Evolutionary conservation across 495 filamentous ascomycete species (phyloP).

Genomic region (Glonium stellatum): DNA sequence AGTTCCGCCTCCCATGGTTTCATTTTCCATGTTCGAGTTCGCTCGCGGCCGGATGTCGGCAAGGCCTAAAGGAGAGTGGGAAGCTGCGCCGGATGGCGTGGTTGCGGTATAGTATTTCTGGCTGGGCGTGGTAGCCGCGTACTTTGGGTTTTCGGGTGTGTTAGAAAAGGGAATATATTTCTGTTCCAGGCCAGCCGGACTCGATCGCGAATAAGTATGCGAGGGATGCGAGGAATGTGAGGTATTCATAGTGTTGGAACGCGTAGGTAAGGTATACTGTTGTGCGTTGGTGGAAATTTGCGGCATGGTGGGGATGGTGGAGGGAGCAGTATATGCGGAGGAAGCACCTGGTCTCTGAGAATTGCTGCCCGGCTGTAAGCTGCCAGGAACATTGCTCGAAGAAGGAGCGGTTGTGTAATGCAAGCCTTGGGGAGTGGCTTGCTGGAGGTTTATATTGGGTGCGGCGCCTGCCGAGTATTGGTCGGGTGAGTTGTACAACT

Average conservation of each 20-base stretch:
- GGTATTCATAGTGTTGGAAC: slow-evolving; percentile 59
- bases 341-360: slow-evolving; percentile 56
- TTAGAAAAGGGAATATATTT: slow-evolving; percentile 66
- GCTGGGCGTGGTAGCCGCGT: slow-evolving; percentile 55
- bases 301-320: slow-evolving; percentile 62
- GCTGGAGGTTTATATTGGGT: slow-evolving; percentile 63
- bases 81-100: slow-evolving; percentile 64
- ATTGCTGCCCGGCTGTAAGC: slow-evolving; percentile 58
- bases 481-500: slow-evolving; percentile 44
- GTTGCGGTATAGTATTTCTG: slow-evolving; percentile 51
- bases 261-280: slow-evolving; percentile 59
- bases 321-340: slow-evolving; percentile 63
- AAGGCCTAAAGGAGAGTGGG: slow-evolving; percentile 82
- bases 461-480: slow-evolving; percentile 43
- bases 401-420: slow-evolving; percentile 46
- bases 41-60: slow-evolving; percentile 78
- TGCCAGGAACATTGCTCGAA: slow-evolving; percentile 51
- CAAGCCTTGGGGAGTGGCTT: slow-evolving; percentile 51
- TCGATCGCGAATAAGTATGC: slow-evolving; percentile 73
- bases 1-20: slow-evolving; percentile 43
- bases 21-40: slow-evolving; percentile 68
- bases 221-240: slow-evolving; percentile 55
- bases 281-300: slow-evolving; percentile 50
- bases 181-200: slow-evolving; percentile 67
- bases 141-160: slow-evolving; percentile 61